phyloP scores from a whole-genome alignment of 345 rosid species.

The Pelargonium nanum region DNA sequence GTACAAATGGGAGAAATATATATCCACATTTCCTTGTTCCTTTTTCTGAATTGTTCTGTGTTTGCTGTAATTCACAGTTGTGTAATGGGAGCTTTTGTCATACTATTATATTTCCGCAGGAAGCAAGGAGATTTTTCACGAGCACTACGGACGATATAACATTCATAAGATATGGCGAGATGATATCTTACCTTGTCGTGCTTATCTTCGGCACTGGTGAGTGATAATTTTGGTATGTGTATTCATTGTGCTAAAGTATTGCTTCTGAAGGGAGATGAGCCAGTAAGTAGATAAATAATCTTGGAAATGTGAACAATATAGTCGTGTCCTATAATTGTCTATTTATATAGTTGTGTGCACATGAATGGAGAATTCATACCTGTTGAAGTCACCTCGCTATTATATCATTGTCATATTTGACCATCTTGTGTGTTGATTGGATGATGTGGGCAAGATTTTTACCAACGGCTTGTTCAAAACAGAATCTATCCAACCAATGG shows the following conservation, averaged over 20 bases:
- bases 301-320: too few species aligned
- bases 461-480: too few species aligned
- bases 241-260: not conserved
- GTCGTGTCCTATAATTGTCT: too few species aligned
- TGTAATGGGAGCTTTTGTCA: not conserved
- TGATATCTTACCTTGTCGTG: constrained; percentile 80
- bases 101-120: constrained; percentile 30
- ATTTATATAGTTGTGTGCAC: not conserved
- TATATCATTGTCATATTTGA: not conserved
- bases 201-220: constrained; percentile 87
- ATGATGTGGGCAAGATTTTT: too few species aligned
- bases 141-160: constrained; percentile 60
- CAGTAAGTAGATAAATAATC: not conserved
- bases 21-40: too few species aligned
- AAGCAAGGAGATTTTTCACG: constrained; percentile 55
- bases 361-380: not conserved
- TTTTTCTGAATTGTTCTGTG: not conserved
- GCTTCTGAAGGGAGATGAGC: not conserved
- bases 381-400: not conserved
- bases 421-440: not conserved
- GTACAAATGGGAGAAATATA: not conserved
- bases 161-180: constrained; percentile 80
- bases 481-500: too few species aligned
- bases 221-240: not conserved
- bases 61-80: too few species aligned